These are phyloP conservation scores for Cenchrus fungigraminus DNA, from an alignment of 176 grass and related monocot species.

Conservation along the genomic window DNA sequence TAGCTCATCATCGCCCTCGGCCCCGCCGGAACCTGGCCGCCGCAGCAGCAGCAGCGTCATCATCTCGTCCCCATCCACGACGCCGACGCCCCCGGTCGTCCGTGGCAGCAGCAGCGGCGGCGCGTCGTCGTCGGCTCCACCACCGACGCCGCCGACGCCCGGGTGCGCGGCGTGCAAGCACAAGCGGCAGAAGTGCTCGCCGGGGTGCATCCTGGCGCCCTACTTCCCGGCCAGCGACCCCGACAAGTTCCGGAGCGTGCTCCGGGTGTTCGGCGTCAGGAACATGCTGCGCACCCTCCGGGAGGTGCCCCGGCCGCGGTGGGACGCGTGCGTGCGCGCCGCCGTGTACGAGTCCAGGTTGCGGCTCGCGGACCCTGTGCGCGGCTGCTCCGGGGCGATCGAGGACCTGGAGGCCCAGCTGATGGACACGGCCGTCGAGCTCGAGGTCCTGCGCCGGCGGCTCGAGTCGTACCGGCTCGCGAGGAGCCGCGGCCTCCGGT, in stretches of 20 bases:
- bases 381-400: constrained; percentile 20
- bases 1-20: neutral
- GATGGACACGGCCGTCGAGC: neutral
- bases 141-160: neutral
- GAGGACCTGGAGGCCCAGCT: neutral
- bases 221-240: constrained; percentile 45
- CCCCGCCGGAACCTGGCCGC: neutral
- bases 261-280: constrained; percentile 46
- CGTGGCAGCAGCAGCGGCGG: neutral
- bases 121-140: no score
- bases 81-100: neutral
- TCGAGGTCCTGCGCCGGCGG: neutral
- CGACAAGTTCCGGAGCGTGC: constrained; percentile 34
- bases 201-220: constrained; percentile 40
- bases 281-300: constrained; percentile 23
- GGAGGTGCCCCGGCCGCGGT: neutral
- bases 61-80: neutral
- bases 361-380: constrained; percentile 21
- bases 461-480: neutral
- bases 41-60: neutral
- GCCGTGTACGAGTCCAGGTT: constrained; percentile 38
- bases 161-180: constrained; percentile 55
- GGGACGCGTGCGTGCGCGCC: constrained; percentile 29
- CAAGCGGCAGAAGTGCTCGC: constrained; percentile 48
- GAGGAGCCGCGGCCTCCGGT: neutral